Base-by-base conservation (phyloP, 148 eudicot species). In the Rheum nobile region DNA sequence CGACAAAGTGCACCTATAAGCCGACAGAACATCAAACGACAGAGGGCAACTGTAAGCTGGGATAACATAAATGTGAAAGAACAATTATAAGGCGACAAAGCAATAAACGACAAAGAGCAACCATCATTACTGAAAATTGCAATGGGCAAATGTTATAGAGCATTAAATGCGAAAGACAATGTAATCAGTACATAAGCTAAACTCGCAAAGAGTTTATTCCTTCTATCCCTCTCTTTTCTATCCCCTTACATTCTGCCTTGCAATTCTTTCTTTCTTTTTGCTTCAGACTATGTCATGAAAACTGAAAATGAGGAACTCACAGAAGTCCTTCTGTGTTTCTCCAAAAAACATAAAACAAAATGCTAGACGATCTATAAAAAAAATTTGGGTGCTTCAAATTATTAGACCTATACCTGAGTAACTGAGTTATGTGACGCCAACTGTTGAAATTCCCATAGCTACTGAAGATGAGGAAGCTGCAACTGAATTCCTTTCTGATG, bases 321-420 rank as follows among this genome's bases (percentile, higher is more conserved):
- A 31, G 9, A 65, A 65, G 67, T 57, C 31, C 67, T 57, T 57
- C 1, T 57, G 34, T 26, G 32, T 26, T 57, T 26, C 67, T 57
- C 34, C 26, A 11, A 14, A 65, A 63, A 65, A 3, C 70, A 32
- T 17, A 65, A 34, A 32, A 29, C 39, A 32, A 65, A 14, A 34
- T 34, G 70, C 70, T 65, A 65, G 70, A 34, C 38, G 70, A 65
- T 34, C 70, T 65, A 32, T 19, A 65, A 65, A 65, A 65, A 3
- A 4, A 32, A 32, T 59, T 65, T 65, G 32, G 70, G 21, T 65
- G 21, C 70, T 29, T 65, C 41, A 32, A 65, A 31, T 65, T 65
- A 65, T 34, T 65, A 65, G 70, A 65, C 70, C 70, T 65, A 65
- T 65, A 65, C 39, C 70, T 34, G 70, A 65, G 41, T 65, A 65